A percentile compares a stretch with the other conserved stretches of the same genome.
phyloP scores from a whole-genome alignment of 1,284 basidiomycete genomes.

The Trichosporon sp. region DNA sequence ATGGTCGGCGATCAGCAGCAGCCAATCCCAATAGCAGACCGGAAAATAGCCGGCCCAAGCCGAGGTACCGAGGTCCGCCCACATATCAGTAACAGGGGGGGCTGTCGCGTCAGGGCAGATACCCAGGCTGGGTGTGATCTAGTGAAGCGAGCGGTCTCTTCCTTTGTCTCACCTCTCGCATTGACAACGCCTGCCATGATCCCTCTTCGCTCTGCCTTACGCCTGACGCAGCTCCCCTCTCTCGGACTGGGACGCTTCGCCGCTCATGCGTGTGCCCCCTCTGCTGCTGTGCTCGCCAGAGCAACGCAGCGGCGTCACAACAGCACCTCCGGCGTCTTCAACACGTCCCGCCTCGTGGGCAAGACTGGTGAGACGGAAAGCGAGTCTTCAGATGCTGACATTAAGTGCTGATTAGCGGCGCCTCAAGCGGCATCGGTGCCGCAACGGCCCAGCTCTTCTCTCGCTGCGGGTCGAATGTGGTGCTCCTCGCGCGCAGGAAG shows the following conservation, averaged over 20 bases:
- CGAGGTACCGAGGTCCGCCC: background rate
- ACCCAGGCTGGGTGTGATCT: background rate
- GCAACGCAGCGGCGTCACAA: background rate
- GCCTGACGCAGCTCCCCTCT: background rate
- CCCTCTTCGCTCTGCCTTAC: background rate
- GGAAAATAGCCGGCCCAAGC: background rate
- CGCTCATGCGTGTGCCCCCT: background rate
- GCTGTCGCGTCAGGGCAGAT: no score
- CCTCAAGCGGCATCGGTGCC: slow-evolving; percentile 43
- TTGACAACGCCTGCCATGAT: background rate
- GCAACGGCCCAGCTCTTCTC: slow-evolving; percentile 41
- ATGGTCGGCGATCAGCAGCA: background rate
- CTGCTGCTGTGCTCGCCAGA: background rate
- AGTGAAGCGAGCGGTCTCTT: no score
- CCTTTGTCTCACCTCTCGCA: background rate
- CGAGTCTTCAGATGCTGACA: slow-evolving; percentile 3
- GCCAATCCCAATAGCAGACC: background rate
- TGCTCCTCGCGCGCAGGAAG: slow-evolving; percentile 38
- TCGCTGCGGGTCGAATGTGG: slow-evolving; percentile 35
- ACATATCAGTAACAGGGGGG: background rate
- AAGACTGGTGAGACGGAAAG: slow-evolving; percentile 32
- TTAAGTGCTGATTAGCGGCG: slow-evolving; percentile 42
- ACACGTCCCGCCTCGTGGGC: slow-evolving; percentile 20
- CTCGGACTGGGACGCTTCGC: no score
- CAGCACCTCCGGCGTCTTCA: slow-evolving; percentile 10